Base-by-base conservation (phyloP, 306 rosid species). In the Parietaria judaica region DNA sequence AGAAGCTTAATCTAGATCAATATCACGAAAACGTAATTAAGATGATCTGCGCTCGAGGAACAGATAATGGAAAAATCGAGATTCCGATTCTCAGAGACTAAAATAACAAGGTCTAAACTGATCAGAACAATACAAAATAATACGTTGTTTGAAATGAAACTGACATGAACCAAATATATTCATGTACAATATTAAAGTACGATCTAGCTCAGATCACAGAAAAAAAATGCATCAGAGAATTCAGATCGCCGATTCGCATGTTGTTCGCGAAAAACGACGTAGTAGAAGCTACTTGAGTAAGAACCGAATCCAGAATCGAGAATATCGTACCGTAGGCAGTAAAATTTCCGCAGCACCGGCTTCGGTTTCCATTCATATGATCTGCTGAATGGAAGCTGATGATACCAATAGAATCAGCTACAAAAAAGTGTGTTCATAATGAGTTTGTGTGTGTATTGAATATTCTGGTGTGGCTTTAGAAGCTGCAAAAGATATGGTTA, bases 361-460 rank as follows among this genome's bases (percentile, higher is more conserved):
- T 71, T 75, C 78, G 44, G 84, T 43, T 68, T 69, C 87, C 85
- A 84, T 86, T 68, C 61, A 60, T 46, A 49, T 58, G 50, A 65
- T 71, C 44, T 37, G 50, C 2, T 41, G 45, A 41, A 41, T 41
- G 7, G 7, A 41, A 41, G 45, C 2, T 41, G 45, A 41, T 41
- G 9, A 41, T 5, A 41, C 45, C 6, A 55, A 72, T 61, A 77
- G 49, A 38, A 36, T 64, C 34, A 65, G 52, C 35, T 8, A 59
- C 13, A 31, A 64, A 64, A 64, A 12, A 3, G 54, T 23, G 31
- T 23, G 2, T 23, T 23, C 58, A 64, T 41, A 12, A 14, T 16
- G 66, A 37, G 60, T 54, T 7, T 41, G 7, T 35, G 47, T 48
- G 45, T 13, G 51, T 8, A 23, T 39, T 46, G 36, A 41, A 34